Evolutionary conservation across 306 rosid genomes (phyloP).

Genomic region (Rosa persica): DNA sequence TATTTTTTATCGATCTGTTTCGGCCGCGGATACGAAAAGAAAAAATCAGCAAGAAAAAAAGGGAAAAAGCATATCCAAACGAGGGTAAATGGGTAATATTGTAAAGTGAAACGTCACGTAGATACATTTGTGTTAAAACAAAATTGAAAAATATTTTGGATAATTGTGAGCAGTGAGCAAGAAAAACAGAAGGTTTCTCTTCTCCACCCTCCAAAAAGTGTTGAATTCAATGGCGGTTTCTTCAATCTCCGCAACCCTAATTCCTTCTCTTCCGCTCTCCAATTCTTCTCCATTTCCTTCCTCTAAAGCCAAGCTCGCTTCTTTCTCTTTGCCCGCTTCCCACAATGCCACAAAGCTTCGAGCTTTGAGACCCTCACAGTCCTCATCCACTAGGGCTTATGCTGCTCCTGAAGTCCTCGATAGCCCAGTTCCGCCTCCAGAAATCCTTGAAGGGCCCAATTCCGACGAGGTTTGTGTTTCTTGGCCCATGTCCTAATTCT

Average conservation of each 20-base stretch:
- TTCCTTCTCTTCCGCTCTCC: conserved; percentile 52
- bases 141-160: conserved; percentile 29
- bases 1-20: no score
- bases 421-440: conserved; percentile 40
- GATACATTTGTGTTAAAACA: not conserved
- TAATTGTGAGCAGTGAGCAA: conserved; percentile 29
- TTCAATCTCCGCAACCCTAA: conserved; percentile 55
- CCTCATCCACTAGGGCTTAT: conserved; percentile 43
- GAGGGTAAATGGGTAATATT: not conserved
- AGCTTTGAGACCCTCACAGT: conserved; percentile 38
- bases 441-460: conserved; percentile 39
- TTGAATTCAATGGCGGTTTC: conserved; percentile 68
- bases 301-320: conserved; percentile 36
- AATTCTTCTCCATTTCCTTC: conserved; percentile 41
- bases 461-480: conserved; percentile 44
- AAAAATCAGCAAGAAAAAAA: no score
- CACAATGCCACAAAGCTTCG: conserved; percentile 35
- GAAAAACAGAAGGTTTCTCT: not conserved
- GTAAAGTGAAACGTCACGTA: not conserved
- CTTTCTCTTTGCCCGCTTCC: conserved; percentile 31
- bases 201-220: not conserved
- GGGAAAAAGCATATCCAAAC: no score
- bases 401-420: conserved; percentile 73
- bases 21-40: no score
- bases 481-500: not conserved